Conservation (phyloP, 164 flowering plant species). For the grape (Vitis vinifera) region DNA sequence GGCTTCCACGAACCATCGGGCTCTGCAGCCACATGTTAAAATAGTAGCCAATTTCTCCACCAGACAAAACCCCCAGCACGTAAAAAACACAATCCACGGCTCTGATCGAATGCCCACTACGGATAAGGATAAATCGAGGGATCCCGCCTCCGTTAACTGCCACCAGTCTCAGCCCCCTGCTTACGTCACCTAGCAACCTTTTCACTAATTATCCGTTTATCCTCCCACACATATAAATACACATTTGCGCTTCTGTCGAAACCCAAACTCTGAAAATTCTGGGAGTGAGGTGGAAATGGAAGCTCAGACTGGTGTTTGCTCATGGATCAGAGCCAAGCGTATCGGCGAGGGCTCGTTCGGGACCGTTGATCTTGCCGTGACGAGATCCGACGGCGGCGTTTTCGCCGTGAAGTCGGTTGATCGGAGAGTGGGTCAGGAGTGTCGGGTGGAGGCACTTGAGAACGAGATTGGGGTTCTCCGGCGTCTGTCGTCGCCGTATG, state of each 20-base stretch:
- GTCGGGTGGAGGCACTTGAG: constrained; percentile 43
- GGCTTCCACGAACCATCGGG: constrained; percentile 2
- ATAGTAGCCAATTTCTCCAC: neutral
- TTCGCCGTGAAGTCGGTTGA: constrained; percentile 80
- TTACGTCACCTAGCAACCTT: constrained; percentile 20
- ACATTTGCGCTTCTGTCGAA: neutral
- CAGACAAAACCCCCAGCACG: neutral
- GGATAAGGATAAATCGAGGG: constrained; percentile 33
- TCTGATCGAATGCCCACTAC: constrained; percentile 1
- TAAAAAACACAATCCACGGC: neutral
- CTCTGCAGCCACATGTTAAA: constrained; percentile 12
- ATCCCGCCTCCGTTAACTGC: constrained; percentile 6
- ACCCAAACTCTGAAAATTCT: neutral
- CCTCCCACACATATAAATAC: neutral
- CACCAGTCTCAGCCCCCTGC: constrained; percentile 1
- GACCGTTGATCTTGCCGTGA: constrained; percentile 43
- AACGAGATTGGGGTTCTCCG: constrained; percentile 61
- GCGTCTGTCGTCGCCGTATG: constrained; percentile 48
- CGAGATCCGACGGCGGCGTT: constrained; percentile 23
- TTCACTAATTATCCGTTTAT: constrained; percentile 15
- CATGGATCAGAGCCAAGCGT: constrained; percentile 53
- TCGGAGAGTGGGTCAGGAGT: constrained; percentile 3
- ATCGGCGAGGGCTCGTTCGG: constrained; percentile 72
- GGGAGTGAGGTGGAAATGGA: neutral
- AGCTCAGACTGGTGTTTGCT: neutral